phyloP scores from a whole-genome alignment of 768 basidiomycete species.

The Hemileccinum impolitum region DNA sequence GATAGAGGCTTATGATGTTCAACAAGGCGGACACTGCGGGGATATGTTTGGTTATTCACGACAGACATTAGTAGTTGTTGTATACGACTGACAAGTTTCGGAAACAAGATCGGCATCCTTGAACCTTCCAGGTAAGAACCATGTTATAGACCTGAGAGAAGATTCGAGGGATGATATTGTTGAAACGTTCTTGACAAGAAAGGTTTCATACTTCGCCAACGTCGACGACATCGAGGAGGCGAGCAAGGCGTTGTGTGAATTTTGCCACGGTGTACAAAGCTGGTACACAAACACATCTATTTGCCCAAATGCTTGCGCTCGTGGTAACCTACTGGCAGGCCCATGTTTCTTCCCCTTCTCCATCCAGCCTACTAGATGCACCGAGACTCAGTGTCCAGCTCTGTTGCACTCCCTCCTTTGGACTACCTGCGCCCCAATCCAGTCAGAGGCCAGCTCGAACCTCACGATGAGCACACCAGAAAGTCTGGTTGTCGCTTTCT shows the following conservation, averaged over 20 bases:
- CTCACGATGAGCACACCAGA: constrained; percentile 47
- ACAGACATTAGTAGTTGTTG: constrained; percentile 8
- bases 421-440: constrained; percentile 62
- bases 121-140: constrained; percentile 95
- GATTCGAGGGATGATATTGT: constrained; percentile 89
- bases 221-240: constrained; percentile 51
- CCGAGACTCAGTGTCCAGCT: constrained; percentile 22
- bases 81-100: constrained; percentile 75
- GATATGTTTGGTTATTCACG: constrained; percentile 13
- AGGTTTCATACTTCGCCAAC: constrained; percentile 72
- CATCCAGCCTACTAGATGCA: constrained; percentile 18
- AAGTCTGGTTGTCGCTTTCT: constrained; percentile 67
- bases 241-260: not conserved
- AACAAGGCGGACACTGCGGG: constrained; percentile 78
- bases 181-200: constrained; percentile 80
- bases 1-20: constrained; percentile 89
- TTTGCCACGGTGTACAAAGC: not conserved
- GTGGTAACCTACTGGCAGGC: constrained; percentile 12
- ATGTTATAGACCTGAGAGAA: constrained; percentile 83
- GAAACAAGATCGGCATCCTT: constrained; percentile 96
- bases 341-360: not conserved
- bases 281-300: constrained; percentile 21
- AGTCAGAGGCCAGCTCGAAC: constrained; percentile 72
- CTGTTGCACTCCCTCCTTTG: constrained; percentile 32
- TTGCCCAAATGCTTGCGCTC: not conserved